phyloP scores from a whole-genome alignment of 352 stramenopile genomes.

The Aphanomyces invadans region DNA sequence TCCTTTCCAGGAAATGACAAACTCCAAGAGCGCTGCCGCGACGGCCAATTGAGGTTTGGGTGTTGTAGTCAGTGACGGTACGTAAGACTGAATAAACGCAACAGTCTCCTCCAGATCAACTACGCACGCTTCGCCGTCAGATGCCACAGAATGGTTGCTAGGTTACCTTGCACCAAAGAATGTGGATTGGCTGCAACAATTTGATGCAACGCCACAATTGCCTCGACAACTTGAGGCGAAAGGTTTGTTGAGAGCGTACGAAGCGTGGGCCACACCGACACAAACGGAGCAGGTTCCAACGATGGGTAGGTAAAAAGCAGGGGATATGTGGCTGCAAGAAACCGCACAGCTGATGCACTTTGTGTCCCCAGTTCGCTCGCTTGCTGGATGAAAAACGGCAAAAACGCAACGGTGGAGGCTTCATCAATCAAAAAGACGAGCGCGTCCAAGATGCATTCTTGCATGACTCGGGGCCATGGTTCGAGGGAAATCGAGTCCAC shows the following conservation, averaged over 20 bases:
- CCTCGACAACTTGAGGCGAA: background rate
- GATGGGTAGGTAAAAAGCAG: background rate
- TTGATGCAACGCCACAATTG: background rate
- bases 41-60: background rate
- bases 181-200: background rate
- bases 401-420: background rate
- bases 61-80: background rate
- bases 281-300: background rate
- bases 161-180: background rate
- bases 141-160: too few relatives aligned
- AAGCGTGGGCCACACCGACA: background rate
- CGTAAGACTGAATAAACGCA: background rate
- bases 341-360: background rate
- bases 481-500: background rate
- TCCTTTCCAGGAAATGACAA: background rate
- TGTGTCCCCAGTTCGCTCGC: background rate
- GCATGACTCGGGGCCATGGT: slow-evolving; percentile 16
- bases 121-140: background rate
- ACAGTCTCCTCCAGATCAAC: background rate
- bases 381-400: slow-evolving; percentile 20
- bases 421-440: background rate
- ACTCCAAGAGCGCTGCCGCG: background rate
- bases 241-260: background rate
- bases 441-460: slow-evolving; percentile 9
- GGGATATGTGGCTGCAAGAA: background rate